Base-by-base conservation (phyloP, 1,139 yeast species). In the Hemisphaericaspora subhashii region DNA sequence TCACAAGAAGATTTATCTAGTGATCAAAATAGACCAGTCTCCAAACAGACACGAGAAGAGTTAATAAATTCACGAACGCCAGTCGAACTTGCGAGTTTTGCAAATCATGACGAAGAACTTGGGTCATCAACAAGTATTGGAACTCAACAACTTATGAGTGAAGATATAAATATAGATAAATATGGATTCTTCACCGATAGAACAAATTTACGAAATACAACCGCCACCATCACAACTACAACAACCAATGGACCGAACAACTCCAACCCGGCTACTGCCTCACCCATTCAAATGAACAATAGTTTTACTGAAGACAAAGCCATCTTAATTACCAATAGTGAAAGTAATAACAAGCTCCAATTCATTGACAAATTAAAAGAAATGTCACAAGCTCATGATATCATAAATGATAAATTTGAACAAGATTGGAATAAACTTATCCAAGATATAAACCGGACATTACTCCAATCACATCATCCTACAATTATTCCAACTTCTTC, bases 171-270 rank as follows among this genome's bases (percentile, higher is more conserved):
- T 25, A 67, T 78, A 6, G 83, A 77, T 48, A 60, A 74, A 41
- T 77, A 70, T 52, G 83, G 83, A 0, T 77, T 77, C 51, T 62
- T 76, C 23, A 57, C 55, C 15, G 64, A 62, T 38, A 27, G 33
- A n/a, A 29, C 38, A 12, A 37, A 41, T 12, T 31, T 44, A 35
- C 16, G 30, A 20, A 23, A 34, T 10, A 21, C 33, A 11, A 22
- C 26, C 31, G 23, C 35, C 24, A 10, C 45, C 40, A 13, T 17
- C 30, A n/a, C 20, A n/a, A 6, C 15, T 2, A 17, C 36, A 14
- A 11, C 28, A 3, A 14, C 35, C n/a, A 23, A 6, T 4, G 12
- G 10, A 16, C 14, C 15, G 30, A 15, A n/a, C 20, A 27, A 11
- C 4, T 24, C 34, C 8, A 31, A 13, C 4, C 22, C 29, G 6